Percentiles rank a stretch among this genome's conserved stretches.
Evolutionary conservation across 176 grass and related monocot genomes (phyloP).

Genomic region (Tuctoria greenei): DNA sequence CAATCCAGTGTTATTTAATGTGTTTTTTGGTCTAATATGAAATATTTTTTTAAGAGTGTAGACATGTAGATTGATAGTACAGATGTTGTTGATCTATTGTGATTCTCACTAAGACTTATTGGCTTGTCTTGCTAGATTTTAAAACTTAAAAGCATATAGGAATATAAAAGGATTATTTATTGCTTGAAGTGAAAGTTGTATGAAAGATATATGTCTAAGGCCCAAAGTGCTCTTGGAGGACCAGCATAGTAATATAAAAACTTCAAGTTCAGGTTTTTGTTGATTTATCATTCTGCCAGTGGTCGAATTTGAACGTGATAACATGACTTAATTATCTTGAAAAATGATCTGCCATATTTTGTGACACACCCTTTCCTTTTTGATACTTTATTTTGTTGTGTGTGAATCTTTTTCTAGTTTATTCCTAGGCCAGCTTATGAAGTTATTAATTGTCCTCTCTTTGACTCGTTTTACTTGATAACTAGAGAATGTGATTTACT

Average conservation of each 20-base stretch:
- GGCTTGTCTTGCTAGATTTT: not conserved
- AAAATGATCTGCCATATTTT: not conserved
- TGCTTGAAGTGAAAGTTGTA: not conserved
- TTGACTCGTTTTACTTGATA: not conserved
- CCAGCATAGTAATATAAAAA: not conserved
- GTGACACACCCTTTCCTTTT: not conserved
- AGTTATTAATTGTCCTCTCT: not conserved
- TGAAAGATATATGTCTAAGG: not conserved
- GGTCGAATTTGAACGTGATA: slow-evolving; percentile 11
- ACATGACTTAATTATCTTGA: not conserved
- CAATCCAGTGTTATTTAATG: not conserved
- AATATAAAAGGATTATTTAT: not conserved
- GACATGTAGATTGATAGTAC: slow-evolving; percentile 3
- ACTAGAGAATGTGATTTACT: slow-evolving; percentile 16
- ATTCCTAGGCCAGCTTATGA: not conserved
- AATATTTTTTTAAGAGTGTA: not conserved
- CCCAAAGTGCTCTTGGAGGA: not conserved
- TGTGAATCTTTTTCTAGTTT: not conserved
- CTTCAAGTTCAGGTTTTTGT: not conserved
- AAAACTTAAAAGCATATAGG: not conserved
- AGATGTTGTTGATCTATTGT: not conserved
- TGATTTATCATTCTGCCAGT: not conserved
- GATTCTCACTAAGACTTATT: not conserved
- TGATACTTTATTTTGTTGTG: not conserved
- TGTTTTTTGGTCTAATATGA: slow-evolving; percentile 1